Conservation (phyloP, 805 yeast species). For the Nakazawaea populi region DNA sequence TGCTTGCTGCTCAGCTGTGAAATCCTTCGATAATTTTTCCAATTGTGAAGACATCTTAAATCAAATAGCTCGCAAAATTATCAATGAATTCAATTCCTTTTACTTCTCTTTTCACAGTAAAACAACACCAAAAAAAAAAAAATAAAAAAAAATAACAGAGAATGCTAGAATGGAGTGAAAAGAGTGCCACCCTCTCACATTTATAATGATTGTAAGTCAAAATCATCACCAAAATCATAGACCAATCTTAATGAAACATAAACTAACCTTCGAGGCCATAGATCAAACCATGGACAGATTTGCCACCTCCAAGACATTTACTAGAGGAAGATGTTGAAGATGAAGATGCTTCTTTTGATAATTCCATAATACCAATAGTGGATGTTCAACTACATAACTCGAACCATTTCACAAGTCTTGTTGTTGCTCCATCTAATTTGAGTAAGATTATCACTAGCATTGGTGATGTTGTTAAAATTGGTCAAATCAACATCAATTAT, state of each 20-base stretch:
- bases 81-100: neutral
- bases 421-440: conserved; percentile 27
- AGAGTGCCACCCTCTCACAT: neutral
- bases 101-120: neutral
- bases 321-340: conserved; percentile 28
- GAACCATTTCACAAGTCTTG: conserved; percentile 17
- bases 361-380: conserved; percentile 23
- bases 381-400: conserved; percentile 15
- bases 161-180: no score
- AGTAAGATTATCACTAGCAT: conserved; percentile 18
- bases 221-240: neutral
- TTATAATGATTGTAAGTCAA: conserved; percentile 10
- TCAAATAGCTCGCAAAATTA: neutral
- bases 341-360: conserved; percentile 13
- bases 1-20: conserved; percentile 21
- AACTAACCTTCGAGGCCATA: conserved; percentile 11
- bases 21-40: conserved; percentile 19
- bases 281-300: conserved; percentile 45
- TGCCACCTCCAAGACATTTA: conserved; percentile 39
- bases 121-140: neutral
- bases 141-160: neutral
- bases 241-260: neutral
- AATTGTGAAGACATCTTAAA: conserved; percentile 5
- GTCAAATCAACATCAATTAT: conserved; percentile 12
- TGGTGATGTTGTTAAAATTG: conserved; percentile 3